Evolutionary conservation across 352 stramenopile genomes (phyloP).

Genomic region (Blastocystis sp.): DNA sequence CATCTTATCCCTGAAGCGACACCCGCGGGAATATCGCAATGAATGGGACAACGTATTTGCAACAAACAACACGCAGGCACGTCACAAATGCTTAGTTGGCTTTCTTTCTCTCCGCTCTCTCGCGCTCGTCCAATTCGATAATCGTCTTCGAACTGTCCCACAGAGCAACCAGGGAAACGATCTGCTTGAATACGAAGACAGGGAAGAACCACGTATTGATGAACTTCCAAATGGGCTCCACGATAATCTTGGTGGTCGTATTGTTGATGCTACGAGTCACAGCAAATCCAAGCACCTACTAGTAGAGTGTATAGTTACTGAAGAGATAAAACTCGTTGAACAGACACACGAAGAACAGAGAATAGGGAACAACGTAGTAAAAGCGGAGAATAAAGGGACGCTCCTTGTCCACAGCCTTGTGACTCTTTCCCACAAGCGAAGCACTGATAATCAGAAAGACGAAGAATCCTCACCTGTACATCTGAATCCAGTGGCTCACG

Average conservation of each 20-base stretch:
- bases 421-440: conserved; percentile 31
- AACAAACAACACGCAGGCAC: conserved; percentile 1
- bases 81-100: not conserved
- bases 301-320: conserved; percentile 45
- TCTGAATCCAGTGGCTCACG: conserved; percentile 53
- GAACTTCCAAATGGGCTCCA: conserved; percentile 3
- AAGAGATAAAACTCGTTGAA: conserved; percentile 37
- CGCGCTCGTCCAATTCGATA: conserved; percentile 37
- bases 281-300: not conserved
- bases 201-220: conserved; percentile 1
- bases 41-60: too few relatives aligned
- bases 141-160: conserved; percentile 53
- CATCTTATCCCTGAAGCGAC: not conserved
- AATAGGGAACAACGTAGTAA: conserved; percentile 52
- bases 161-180: conserved; percentile 50
- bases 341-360: conserved; percentile 46
- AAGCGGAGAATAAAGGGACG: conserved; percentile 48
- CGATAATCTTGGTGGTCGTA: not conserved
- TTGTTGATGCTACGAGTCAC: conserved; percentile 20
- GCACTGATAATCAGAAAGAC: not conserved
- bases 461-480: conserved; percentile 17
- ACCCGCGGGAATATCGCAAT: not conserved
- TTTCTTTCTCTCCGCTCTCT: conserved; percentile 33
- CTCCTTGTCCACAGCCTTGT: conserved; percentile 28
- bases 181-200: conserved; percentile 56